phyloP scores from a whole-genome alignment of 139 green algal genomes.

The Coelastrella sp. region DNA sequence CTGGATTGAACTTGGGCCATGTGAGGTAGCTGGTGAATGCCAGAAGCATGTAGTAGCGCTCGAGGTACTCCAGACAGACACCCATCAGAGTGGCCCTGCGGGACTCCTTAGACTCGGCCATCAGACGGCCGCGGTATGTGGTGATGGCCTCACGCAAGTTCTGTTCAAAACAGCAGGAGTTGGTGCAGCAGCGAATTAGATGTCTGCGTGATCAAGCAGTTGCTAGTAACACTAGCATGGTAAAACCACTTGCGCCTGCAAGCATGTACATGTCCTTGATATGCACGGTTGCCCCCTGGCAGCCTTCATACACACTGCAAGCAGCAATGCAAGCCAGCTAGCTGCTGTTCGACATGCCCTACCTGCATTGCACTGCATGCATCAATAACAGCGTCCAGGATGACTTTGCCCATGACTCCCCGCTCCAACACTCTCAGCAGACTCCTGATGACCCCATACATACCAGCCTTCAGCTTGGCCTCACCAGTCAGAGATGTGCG shows the following conservation, averaged over 20 bases:
- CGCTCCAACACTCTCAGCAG: constrained; percentile 70
- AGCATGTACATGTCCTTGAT: too few species aligned
- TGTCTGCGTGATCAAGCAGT: too few species aligned
- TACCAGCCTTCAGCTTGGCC: constrained; percentile 72
- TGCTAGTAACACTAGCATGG: too few species aligned
- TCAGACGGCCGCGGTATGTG: constrained; percentile 83
- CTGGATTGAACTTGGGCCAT: constrained; percentile 66
- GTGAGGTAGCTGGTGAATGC: constrained; percentile 88
- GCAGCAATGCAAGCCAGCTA: neutral
- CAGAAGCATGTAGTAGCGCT: constrained; percentile 86
- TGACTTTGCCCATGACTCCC: constrained; percentile 72
- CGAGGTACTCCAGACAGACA: constrained; percentile 84
- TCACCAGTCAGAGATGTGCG: neutral
- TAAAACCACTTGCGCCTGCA: too few species aligned
- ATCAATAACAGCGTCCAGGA: constrained; percentile 88
- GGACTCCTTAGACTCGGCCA: constrained; percentile 84
- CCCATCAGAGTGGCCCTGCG: constrained; percentile 80
- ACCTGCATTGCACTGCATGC: constrained; percentile 75
- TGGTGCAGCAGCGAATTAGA: neutral
- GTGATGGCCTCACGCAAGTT: constrained; percentile 93
- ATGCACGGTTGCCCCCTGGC: too few species aligned
- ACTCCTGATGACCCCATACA: constrained; percentile 86
- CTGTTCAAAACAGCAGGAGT: constrained; percentile 54
- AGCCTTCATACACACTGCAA: too few species aligned
- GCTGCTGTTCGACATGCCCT: neutral